These are phyloP conservation scores for Saccharomycopsis capsularis DNA, from an alignment of 805 yeast genomes.

Conservation along the genomic window DNA sequence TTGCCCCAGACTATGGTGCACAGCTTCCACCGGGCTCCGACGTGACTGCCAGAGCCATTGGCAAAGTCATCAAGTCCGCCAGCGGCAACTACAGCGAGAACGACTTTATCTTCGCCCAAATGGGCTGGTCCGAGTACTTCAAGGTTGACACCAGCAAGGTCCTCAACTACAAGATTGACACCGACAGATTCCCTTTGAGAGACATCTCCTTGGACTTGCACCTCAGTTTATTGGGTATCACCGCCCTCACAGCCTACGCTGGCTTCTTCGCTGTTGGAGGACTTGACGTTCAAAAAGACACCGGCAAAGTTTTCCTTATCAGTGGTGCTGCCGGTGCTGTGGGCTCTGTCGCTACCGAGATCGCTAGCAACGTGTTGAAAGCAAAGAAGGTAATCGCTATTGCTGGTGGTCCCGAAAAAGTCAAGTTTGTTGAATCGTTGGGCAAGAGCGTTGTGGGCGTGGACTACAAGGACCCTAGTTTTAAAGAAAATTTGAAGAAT, in stretches of 20 bases:
- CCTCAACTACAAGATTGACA: neutral
- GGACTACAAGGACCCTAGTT: constrained; percentile 45
- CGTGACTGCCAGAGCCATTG: constrained; percentile 46
- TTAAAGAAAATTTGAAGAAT: constrained; percentile 30
- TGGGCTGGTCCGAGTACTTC: constrained; percentile 44
- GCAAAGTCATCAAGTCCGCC: constrained; percentile 42
- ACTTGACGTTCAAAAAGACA: neutral
- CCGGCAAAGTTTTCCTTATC: constrained; percentile 41
- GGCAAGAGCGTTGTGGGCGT: constrained; percentile 47
- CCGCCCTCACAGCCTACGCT: neutral
- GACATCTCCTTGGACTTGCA: neutral
- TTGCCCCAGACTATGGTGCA: constrained; percentile 25
- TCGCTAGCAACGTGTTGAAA: constrained; percentile 46
- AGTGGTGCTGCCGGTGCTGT: constrained; percentile 74
- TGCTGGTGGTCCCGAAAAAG: constrained; percentile 53
- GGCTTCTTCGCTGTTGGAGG: neutral
- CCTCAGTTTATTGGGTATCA: neutral
- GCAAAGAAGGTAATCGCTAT: constrained; percentile 54
- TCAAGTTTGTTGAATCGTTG: constrained; percentile 44
- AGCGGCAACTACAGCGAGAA: constrained; percentile 36
- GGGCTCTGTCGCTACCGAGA: constrained; percentile 51
- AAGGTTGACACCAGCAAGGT: constrained; percentile 26
- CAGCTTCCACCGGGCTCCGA: constrained; percentile 36
- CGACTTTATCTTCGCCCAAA: constrained; percentile 34
- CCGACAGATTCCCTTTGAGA: neutral